These are phyloP conservation scores for Cymodocea nodosa DNA, from an alignment of 116 monocot genomes.

Conservation along the genomic window DNA sequence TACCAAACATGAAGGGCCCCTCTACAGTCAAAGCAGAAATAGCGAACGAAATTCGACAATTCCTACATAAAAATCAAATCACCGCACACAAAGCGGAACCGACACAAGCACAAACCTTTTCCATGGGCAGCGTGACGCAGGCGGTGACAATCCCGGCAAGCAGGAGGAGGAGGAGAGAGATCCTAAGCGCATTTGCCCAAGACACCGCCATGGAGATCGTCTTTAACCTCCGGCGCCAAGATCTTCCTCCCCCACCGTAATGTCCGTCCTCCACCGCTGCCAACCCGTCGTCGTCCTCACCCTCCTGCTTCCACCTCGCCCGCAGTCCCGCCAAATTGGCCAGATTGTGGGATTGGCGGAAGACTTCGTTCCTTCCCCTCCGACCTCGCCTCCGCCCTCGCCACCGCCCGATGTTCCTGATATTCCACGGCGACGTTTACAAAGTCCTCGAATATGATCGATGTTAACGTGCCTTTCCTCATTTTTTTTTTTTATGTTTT, in stretches of 20 bases:
- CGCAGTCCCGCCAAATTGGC: conserved; percentile 46
- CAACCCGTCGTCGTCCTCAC: conserved; percentile 11
- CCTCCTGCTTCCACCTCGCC: conserved; percentile 50
- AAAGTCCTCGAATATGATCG: no score
- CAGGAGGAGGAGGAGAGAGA: conserved; percentile 55
- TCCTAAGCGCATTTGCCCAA: conserved; percentile 40
- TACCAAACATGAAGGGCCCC: no score
- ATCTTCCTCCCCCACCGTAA: conserved; percentile 19
- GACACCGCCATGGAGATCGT: conserved; percentile 48
- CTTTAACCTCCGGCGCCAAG: conserved; percentile 53
- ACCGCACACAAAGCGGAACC: neutral
- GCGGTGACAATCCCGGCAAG: conserved; percentile 55
- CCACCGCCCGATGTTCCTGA: no score
- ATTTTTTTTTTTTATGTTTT: no score
- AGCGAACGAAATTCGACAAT: neutral
- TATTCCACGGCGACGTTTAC: no score
- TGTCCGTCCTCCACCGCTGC: conserved; percentile 29
- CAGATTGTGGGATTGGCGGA: conserved; percentile 13
- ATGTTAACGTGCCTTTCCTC: no score
- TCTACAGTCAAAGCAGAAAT: neutral
- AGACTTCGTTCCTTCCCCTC: neutral
- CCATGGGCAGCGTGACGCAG: conserved; percentile 56
- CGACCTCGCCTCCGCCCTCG: neutral
- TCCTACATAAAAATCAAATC: neutral
- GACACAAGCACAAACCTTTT: conserved; percentile 29